Evolutionary conservation across 495 filamentous ascomycete species (phyloP).

Genomic region (Clavariopsis aquatica): DNA sequence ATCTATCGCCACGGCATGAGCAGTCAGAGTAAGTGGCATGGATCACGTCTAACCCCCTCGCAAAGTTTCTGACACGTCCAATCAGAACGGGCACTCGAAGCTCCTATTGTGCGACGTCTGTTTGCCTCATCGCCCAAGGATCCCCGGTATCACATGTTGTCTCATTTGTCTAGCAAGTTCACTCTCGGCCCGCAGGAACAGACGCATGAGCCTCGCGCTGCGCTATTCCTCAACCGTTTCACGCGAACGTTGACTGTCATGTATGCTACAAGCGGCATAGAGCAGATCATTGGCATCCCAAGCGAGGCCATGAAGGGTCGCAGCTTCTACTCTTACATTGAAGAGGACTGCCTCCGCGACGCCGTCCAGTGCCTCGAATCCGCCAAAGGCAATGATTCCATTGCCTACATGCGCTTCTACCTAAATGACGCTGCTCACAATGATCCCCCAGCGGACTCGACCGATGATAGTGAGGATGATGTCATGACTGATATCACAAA

Average conservation of each 20-base stretch:
- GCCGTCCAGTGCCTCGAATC: conserved; percentile 77
- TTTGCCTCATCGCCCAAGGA: conserved; percentile 82
- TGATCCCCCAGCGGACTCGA: conserved; percentile 43
- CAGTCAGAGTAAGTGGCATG: conserved; percentile 70
- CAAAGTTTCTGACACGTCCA: conserved; percentile 17
- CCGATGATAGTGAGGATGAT: conserved; percentile 45
- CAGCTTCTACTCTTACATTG: conserved; percentile 81
- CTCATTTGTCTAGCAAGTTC: conserved; percentile 82
- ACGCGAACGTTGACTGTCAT: conserved; percentile 80
- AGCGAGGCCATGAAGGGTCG: conserved; percentile 66
- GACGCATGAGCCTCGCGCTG: conserved; percentile 75
- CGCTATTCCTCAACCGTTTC: conserved; percentile 84
- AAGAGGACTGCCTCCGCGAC: conserved; percentile 71
- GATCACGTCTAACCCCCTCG: neutral
- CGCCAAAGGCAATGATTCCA: conserved; percentile 90
- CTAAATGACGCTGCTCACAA: conserved; percentile 70
- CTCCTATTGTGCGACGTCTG: conserved; percentile 72
- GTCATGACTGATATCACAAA: conserved; percentile 45
- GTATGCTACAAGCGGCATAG: conserved; percentile 78
- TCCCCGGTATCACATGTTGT: conserved; percentile 88
- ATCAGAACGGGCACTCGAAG: conserved; percentile 74
- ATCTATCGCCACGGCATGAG: conserved; percentile 69
- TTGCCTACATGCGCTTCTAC: conserved; percentile 90
- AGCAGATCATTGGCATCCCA: conserved; percentile 68
- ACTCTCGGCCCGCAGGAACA: conserved; percentile 60